These are phyloP conservation scores for Lachancea sp. DNA, from an alignment of 805 yeast species.

Conservation along the genomic window DNA sequence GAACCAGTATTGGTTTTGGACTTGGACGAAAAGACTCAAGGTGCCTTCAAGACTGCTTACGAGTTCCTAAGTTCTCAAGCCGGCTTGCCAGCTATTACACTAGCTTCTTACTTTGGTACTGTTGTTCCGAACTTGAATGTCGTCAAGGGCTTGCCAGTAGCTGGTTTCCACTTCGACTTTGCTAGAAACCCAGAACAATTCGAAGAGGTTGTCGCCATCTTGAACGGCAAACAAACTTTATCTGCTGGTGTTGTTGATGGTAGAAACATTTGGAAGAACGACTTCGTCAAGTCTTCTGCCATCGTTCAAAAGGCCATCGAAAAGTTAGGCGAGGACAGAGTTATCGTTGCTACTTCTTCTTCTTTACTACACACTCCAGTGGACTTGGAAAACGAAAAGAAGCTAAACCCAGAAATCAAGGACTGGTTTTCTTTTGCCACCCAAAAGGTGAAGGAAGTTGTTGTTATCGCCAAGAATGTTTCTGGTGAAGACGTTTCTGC, in stretches of 20 bases:
- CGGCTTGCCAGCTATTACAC: conserved; percentile 68
- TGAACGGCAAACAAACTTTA: conserved; percentile 65
- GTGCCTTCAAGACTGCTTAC: conserved; percentile 85
- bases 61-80: conserved; percentile 57
- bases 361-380: conserved; percentile 98
- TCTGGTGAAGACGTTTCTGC: conserved; percentile 75
- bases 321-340: conserved; percentile 80
- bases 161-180: conserved; percentile 95
- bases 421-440: conserved; percentile 99
- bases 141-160: conserved; percentile 82
- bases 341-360: conserved; percentile 89
- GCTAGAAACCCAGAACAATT: conserved; percentile 96
- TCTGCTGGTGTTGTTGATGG: conserved; percentile 98
- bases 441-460: conserved; percentile 91
- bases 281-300: conserved; percentile 80
- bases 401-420: conserved; percentile 84
- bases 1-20: conserved; percentile 96
- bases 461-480: conserved; percentile 78
- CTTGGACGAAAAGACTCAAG: conserved; percentile 75
- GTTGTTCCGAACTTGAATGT: conserved; percentile 93
- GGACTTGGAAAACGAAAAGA: conserved; percentile 86
- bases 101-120: conserved; percentile 96
- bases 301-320: conserved; percentile 76
- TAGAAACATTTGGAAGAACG: conserved; percentile 99
- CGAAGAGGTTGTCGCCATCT: conserved; percentile 65